phyloP scores from a whole-genome alignment of 345 rosid genomes.

The Aquilaria sinensis region DNA sequence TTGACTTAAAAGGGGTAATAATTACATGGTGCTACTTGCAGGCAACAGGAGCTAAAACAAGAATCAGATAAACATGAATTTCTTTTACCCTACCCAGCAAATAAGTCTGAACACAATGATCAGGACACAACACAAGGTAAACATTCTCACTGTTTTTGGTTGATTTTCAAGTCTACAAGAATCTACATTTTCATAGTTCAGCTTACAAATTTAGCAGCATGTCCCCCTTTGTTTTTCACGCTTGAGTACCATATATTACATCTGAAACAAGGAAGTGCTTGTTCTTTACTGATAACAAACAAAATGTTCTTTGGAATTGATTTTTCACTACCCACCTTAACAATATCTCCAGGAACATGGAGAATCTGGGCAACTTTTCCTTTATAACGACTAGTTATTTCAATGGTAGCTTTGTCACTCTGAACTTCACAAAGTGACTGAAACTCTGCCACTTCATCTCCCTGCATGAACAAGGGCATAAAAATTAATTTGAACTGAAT shows the following conservation, averaged over 20 bases:
- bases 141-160: too few relatives aligned
- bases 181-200: neutral
- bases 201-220: neutral
- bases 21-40: too few relatives aligned
- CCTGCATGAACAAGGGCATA: constrained; percentile 38
- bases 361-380: constrained; percentile 63
- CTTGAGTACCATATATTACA: too few relatives aligned
- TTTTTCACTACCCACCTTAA: constrained; percentile 44
- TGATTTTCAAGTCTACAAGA: too few relatives aligned
- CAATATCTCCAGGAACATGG: constrained; percentile 71
- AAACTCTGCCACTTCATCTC: constrained; percentile 81
- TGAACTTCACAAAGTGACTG: constrained; percentile 97
- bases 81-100: too few relatives aligned
- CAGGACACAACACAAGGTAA: too few relatives aligned
- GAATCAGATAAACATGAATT: too few relatives aligned
- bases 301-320: neutral
- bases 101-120: too few relatives aligned
- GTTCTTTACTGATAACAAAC: too few relatives aligned
- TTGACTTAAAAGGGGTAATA: too few relatives aligned
- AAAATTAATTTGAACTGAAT: neutral
- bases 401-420: constrained; percentile 95
- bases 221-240: neutral
- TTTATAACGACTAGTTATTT: constrained; percentile 88
- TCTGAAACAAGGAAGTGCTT: too few relatives aligned
- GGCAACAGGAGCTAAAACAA: too few relatives aligned